Conservation (phyloP, 805 yeast species). For the Candida khao-thaluensis region DNA sequence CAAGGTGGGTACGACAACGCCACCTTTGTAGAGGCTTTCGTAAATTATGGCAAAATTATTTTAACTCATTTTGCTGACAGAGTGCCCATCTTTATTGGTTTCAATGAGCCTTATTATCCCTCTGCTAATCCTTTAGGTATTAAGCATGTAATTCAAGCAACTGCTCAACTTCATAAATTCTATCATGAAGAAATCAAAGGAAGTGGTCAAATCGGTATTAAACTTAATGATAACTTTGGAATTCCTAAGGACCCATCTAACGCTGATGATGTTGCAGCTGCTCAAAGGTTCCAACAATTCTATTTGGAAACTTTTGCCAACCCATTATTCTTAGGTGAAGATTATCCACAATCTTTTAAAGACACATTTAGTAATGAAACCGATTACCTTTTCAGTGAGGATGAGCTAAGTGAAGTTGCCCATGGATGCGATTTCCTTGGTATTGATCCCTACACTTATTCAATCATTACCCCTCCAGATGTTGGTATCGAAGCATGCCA, state of each 20-base stretch:
- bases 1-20: constrained; percentile 24
- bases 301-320: constrained; percentile 25
- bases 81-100: constrained; percentile 30
- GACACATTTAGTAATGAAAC: constrained; percentile 19
- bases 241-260: constrained; percentile 24
- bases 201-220: constrained; percentile 23
- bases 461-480: constrained; percentile 18
- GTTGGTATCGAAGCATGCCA: constrained; percentile 26
- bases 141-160: constrained; percentile 25
- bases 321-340: constrained; percentile 30
- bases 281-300: constrained; percentile 24
- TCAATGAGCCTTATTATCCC: constrained; percentile 30
- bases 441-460: constrained; percentile 30
- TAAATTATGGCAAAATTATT: constrained; percentile 29
- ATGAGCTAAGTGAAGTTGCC: constrained; percentile 22
- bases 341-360: constrained; percentile 25
- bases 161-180: constrained; percentile 22
- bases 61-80: constrained; percentile 29
- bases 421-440: constrained; percentile 32
- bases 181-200: constrained; percentile 25
- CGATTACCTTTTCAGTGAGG: constrained; percentile 20
- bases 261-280: constrained; percentile 23
- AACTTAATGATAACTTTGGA: constrained; percentile 27
- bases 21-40: constrained; percentile 30
- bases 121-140: constrained; percentile 21